Evolutionary conservation across 306 rosid species (phyloP).

Genomic region (Quercus mongolica): DNA sequence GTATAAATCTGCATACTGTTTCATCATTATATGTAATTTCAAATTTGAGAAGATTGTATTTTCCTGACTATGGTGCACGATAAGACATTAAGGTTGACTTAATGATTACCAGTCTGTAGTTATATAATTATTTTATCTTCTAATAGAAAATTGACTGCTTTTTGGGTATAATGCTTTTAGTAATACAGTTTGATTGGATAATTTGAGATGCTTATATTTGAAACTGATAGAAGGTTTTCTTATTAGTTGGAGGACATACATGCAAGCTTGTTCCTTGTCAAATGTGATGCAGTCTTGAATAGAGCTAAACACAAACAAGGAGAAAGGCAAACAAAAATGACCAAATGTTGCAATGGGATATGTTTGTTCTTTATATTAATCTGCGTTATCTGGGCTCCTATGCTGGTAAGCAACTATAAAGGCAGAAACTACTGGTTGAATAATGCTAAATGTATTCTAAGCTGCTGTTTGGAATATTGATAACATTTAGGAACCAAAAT

Average conservation of each 20-base stretch:
- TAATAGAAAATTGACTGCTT: not conserved
- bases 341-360: conserved; percentile 96
- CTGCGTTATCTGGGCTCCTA: conserved; percentile 99
- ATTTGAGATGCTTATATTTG: conserved; percentile 17
- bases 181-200: not conserved
- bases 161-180: not conserved
- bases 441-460: not conserved
- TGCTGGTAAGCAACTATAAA: conserved; percentile 70
- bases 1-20: not conserved
- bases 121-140: not conserved
- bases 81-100: not conserved
- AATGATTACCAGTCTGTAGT: not conserved
- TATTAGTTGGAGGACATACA: conserved; percentile 93
- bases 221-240: conserved; percentile 29
- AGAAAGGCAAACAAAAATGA: conserved; percentile 79
- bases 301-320: conserved; percentile 91
- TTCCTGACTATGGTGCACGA: not conserved
- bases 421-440: not conserved
- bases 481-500: not conserved
- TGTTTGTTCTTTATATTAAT: conserved; percentile 83
- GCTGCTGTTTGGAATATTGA: conserved; percentile 2
- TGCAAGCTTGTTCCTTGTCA: conserved; percentile 96
- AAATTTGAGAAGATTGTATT: conserved; percentile 8
- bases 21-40: conserved; percentile 1
- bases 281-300: conserved; percentile 86